phyloP scores from a whole-genome alignment of 129 eudicot genomes.

The Pseudognaphalium luteoalbum region DNA sequence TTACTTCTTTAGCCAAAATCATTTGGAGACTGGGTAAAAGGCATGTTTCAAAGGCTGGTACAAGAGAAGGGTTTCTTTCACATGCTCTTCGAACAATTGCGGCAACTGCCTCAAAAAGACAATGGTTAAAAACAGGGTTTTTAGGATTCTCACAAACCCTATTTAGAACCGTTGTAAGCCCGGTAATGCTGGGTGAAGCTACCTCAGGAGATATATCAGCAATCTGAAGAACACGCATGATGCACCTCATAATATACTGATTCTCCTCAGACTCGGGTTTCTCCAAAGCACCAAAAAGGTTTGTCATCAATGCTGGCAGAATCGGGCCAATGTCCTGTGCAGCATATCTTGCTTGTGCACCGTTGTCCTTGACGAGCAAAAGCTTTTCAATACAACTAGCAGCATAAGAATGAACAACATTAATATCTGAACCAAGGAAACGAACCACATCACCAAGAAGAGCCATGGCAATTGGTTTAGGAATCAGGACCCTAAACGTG shows the following conservation, averaged over 20 bases:
- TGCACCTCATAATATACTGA: slow-evolving; percentile 93
- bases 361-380: slow-evolving; percentile 82
- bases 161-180: slow-evolving; percentile 64
- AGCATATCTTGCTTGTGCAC: slow-evolving; percentile 67
- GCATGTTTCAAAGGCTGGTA: slow-evolving; percentile 69
- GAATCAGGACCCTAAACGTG: slow-evolving; percentile 66
- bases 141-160: slow-evolving; percentile 91
- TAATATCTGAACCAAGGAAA: slow-evolving; percentile 70
- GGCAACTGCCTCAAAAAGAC: slow-evolving; percentile 89
- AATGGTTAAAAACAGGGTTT: slow-evolving; percentile 79
- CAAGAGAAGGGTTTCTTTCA: slow-evolving; percentile 72
- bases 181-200: slow-evolving; percentile 72
- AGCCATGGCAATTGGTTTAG: slow-evolving; percentile 67
- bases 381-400: slow-evolving; percentile 96
- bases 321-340: slow-evolving; percentile 70
- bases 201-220: slow-evolving; percentile 79
- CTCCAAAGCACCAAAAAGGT: slow-evolving; percentile 80
- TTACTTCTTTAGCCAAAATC: slow-evolving; percentile 62
- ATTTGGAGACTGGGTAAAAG: slow-evolving; percentile 53
- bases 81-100: slow-evolving; percentile 79
- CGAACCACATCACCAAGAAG: slow-evolving; percentile 81
- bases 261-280: slow-evolving; percentile 94
- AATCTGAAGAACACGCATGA: slow-evolving; percentile 90
- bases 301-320: slow-evolving; percentile 68
- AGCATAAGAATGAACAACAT: slow-evolving; percentile 95